Conservation (phyloP, 176 grass and related monocot species). For the Microstegium vimineum region DNA sequence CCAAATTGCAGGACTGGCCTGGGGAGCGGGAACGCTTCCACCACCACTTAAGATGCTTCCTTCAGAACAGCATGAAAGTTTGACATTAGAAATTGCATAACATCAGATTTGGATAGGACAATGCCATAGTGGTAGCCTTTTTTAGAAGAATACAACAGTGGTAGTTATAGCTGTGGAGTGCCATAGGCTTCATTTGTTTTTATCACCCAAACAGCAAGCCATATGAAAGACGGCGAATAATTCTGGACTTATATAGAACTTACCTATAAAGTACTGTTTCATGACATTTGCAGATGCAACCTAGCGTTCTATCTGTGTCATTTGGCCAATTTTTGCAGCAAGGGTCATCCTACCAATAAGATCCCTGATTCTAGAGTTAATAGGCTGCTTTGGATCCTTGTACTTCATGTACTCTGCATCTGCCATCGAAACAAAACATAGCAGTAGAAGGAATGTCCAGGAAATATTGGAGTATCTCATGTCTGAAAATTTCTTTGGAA, state of each 20-base stretch:
- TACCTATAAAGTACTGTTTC: conserved; percentile 93
- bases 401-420: conserved; percentile 73
- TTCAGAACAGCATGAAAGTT: conserved; percentile 22
- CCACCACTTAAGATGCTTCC: conserved; percentile 96
- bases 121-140: background rate
- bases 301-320: conserved; percentile 81
- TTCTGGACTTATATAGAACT: background rate
- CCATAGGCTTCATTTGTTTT: background rate
- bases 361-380: conserved; percentile 75
- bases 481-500: conserved; percentile 5
- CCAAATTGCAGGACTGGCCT: conserved; percentile 77
- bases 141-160: background rate
- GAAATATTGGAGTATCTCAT: conserved; percentile 24
- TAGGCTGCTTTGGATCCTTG: conserved; percentile 75
- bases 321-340: conserved; percentile 94
- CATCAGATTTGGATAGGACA: background rate
- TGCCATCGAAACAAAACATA: conserved; percentile 42
- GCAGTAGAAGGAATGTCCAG: conserved; percentile 49
- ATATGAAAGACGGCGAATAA: background rate
- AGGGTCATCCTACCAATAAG: conserved; percentile 87
- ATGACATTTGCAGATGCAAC: conserved; percentile 83
- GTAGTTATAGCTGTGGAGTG: background rate
- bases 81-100: conserved; percentile 18
- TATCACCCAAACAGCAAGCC: background rate
- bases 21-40: conserved; percentile 85